Percentiles rank a stretch among this genome's conserved stretches.
Conservation (phyloP, 192 early-diverging fungal species). For the Podila minutissima region DNA sequence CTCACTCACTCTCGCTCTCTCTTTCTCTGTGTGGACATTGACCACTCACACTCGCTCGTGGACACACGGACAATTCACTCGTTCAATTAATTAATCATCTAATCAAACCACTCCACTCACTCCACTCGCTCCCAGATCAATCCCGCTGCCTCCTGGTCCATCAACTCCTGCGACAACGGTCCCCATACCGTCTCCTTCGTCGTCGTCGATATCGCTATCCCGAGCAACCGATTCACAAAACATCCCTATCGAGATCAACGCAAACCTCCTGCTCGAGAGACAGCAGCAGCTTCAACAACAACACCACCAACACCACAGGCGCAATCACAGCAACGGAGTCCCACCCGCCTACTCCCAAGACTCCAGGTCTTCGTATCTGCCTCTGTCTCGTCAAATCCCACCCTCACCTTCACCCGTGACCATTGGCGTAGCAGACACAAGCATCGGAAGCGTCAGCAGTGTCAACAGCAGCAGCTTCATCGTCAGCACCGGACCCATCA, state of each 20-base stretch:
- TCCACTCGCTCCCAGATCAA: no score
- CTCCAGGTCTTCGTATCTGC: neutral
- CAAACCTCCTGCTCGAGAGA: neutral
- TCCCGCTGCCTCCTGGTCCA: no score
- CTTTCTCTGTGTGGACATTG: neutral
- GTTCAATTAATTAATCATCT: no score
- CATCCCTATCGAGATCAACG: conserved; percentile 5
- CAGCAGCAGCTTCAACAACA: neutral
- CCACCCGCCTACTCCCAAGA: neutral
- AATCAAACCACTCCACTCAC: no score
- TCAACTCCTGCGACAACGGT: no score
- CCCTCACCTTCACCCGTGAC: neutral
- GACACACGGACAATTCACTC: no score
- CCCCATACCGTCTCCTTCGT: neutral
- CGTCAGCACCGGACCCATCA: conserved; percentile 19
- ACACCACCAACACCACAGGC: conserved; percentile 4
- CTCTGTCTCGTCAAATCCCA: neutral
- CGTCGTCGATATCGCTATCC: neutral
- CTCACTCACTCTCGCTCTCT: neutral
- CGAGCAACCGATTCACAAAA: neutral
- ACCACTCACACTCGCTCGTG: neutral
- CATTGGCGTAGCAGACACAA: neutral
- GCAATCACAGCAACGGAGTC: neutral
- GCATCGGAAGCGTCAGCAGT: neutral
- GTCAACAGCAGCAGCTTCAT: conserved; percentile 3